Evolutionary conservation across 108 stramenopile genomes (phyloP), one percentile per base, ranked within the genome.

Genomic region (Chaetoceros muelleri): DNA sequence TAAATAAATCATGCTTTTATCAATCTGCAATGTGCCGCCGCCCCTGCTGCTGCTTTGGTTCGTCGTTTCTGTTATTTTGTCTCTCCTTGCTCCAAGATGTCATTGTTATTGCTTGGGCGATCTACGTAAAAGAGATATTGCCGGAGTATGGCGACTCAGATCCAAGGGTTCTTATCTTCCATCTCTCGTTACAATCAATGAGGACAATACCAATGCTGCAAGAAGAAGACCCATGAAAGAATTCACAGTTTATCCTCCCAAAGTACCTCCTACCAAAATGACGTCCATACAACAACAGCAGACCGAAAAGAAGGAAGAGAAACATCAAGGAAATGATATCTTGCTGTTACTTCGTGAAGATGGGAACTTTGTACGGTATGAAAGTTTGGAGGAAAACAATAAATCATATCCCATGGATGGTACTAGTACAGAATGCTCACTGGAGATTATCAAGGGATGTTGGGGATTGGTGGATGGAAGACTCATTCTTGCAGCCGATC

Each of bases 281-380:
- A 47, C 47, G 2, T n/a, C n/a, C n/a, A n/a, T n/a, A 48, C 46
- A 46, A 73, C 23, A 65, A 40, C 49, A 62, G 19, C 25, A 61
- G 31, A 5, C 28, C 45, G 22, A 44, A 48, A 1, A 29, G 13
- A 49, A 45, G 13, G 48, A 34, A 47, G 57, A 50, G 48, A 46
- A 46, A 73, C 45, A 34, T 0, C 28, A 24, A 3, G 50, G 74
- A 31, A 65, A 79, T 23, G 84, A 85, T 60, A 62, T 85, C 17
- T 77, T 82, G 49, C 70, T 90, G 50, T 84, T 84, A 68, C 77
- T 90, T 47, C 75, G 81, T 55, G 88, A 90, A 55, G 82, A 85
- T 52, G 73, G 75, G 17, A 75, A 71, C 1, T 90, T 90, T 66
- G 66, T 76, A 44, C 87, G 83, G 54, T 85, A 80, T 49, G 24